Base-by-base conservation (phyloP, 106 monocot species). In the Posidonia australis region DNA sequence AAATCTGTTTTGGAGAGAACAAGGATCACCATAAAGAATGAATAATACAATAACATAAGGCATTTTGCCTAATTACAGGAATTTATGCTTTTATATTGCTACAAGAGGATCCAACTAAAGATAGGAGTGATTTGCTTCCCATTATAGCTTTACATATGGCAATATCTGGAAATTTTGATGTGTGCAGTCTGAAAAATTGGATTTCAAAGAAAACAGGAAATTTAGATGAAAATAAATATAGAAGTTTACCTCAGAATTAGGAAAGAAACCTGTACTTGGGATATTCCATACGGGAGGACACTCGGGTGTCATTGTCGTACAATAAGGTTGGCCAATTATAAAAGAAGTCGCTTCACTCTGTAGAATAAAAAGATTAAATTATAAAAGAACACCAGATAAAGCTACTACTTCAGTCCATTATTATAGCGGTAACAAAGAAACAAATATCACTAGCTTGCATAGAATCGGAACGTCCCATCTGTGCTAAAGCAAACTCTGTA, bases 191-290 rank as follows among this genome's bases (percentile, higher is more conserved):
- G n/a, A 55, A 55, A 55, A 9, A 55, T 9, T 44, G n/a, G 46
- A 48, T 14, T 14, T 23, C 13, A 29, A 13, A 14, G 0, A 14
- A 26, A 26, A 58, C 58, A 58, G 58, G 14, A 30, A 16, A 17
- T 1, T 25, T 26, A 31, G 18, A 2, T 16, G 27, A 18, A 6
- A 16, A 58, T 1, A 58, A 7, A 16, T 26, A 28, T 26, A 16
- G 21, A 58, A 11, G 14, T 29, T n/a, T 71, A 81, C 84, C 84
- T 69, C 66, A 52, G 29, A 55, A 17, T 64, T 64, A 14, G 64
- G 68, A 77, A 75, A 77, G 63, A 71, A 69, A 36, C 49, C 54
- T 10, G 67, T 58, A 69, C 64, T 58, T 23, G 64, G 58, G 74
- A 66, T 43, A 53, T 64, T 46, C 70, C 67, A 72, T 1, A 29